Conservation (phyloP, 495 filamentous ascomycete species). For the Xanthoparmelia taractica region DNA sequence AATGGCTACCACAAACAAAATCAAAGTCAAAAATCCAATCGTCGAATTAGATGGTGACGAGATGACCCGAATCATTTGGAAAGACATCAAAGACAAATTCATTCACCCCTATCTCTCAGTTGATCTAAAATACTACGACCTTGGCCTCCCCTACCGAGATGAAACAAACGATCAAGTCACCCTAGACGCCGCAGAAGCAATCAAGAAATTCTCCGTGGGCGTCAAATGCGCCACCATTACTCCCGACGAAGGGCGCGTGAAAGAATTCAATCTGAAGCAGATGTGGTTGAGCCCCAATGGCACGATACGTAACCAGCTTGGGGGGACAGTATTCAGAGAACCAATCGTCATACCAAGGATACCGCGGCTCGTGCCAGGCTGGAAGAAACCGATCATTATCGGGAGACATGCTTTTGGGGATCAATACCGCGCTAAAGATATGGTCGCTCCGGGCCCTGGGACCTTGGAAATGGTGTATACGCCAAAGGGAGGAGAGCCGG, state of each 20-base stretch:
- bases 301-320: conserved; percentile 92
- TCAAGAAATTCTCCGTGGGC: conserved; percentile 96
- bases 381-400: conserved; percentile 98
- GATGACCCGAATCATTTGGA: conserved; percentile 99
- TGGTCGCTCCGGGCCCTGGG: conserved; percentile 69
- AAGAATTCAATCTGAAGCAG: conserved; percentile 98
- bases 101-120: conserved; percentile 91
- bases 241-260: conserved; percentile 87
- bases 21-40: conserved; percentile 95
- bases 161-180: conserved; percentile 95
- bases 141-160: conserved; percentile 91
- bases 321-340: conserved; percentile 96
- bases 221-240: conserved; percentile 99
- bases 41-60: conserved; percentile 98
- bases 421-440: conserved; percentile 94
- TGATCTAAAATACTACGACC: conserved; percentile 98
- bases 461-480: conserved; percentile 92
- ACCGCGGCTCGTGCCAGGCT: conserved; percentile 86
- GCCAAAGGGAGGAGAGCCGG: conserved; percentile 69
- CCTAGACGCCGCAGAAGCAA: conserved; percentile 86
- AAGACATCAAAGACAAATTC: conserved; percentile 96
- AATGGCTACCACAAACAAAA: conserved; percentile 49
- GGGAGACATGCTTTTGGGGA: conserved; percentile 97
- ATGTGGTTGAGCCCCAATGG: conserved; percentile 99
- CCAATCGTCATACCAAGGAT: conserved; percentile 92